These are phyloP conservation scores for Sugiyamaella mastotermitis DNA, from an alignment of 805 yeast genomes.

Conservation along the genomic window DNA sequence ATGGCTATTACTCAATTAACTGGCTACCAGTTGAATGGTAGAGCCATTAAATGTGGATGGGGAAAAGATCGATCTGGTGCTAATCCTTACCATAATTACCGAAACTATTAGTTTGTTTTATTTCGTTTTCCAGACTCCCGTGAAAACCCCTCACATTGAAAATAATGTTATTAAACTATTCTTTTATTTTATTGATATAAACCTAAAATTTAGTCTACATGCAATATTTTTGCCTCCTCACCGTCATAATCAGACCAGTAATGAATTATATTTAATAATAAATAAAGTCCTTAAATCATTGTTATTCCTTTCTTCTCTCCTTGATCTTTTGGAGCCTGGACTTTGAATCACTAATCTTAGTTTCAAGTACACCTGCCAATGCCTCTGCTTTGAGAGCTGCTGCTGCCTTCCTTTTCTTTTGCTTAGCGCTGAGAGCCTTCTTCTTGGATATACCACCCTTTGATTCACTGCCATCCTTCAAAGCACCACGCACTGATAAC, in stretches of 20 bases:
- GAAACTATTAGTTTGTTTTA: too few species aligned
- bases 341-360: conserved; percentile 25
- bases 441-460: conserved; percentile 11
- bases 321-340: conserved; percentile 22
- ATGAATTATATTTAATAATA: conserved; percentile 13
- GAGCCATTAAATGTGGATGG: conserved; percentile 82
- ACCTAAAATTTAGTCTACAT: too few species aligned
- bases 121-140: too few species aligned
- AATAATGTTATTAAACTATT: too few species aligned
- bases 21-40: conserved; percentile 61
- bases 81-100: too few species aligned
- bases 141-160: too few species aligned
- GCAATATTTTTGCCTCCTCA: too few species aligned
- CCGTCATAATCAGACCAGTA: too few species aligned
- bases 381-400: conserved; percentile 20
- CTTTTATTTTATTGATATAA: too few species aligned
- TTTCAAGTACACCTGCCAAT: conserved; percentile 23
- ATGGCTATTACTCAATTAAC: conserved; percentile 74
- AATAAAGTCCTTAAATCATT: neutral
- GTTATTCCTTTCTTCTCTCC: conserved; percentile 18
- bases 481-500: conserved; percentile 20
- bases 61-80: conserved; percentile 49
- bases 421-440: conserved; percentile 19
- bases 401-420: conserved; percentile 13
- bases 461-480: conserved; percentile 3